phyloP scores from a whole-genome alignment of 371 early-diverging fungal genomes.

The Actinomortierella wolfii region DNA sequence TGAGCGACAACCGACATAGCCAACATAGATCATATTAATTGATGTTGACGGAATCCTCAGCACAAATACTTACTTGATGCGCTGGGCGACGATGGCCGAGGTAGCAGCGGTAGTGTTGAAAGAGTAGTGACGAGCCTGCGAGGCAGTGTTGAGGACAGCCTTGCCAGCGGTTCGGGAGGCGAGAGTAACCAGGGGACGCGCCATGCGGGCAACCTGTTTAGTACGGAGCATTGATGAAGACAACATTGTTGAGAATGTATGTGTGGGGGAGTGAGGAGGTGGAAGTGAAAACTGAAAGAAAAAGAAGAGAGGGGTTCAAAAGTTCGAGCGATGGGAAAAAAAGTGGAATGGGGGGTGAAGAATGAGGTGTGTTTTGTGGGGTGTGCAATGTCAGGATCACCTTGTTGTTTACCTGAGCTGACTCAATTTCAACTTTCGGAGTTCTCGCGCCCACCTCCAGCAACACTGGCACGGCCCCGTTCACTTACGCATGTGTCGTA shows the following conservation, averaged over 20 bases:
- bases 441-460: not conserved
- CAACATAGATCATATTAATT: not conserved
- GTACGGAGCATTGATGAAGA: conserved; percentile 36
- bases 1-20: not conserved
- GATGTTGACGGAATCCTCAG: not conserved
- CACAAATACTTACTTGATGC: conserved; percentile 26
- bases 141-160: conserved; percentile 19
- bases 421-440: not conserved
- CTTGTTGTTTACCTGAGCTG: not conserved
- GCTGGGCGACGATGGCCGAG: conserved; percentile 31
- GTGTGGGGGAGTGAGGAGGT: not conserved
- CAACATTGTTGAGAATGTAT: conserved; percentile 27
- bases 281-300: not conserved
- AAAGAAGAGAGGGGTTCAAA: conserved; percentile 3
- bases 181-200: conserved; percentile 39
- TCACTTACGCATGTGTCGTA: too few species aligned
- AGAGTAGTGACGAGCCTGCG: conserved; percentile 30
- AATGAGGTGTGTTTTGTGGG: conserved; percentile 3
- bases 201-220: conserved; percentile 39
- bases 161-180: conserved; percentile 16
- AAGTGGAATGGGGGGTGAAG: not conserved
- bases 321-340: too few species aligned
- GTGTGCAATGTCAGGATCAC: not conserved
- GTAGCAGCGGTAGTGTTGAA: conserved; percentile 39
- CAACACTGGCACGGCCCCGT: too few species aligned